Conservation (phyloP, 2,329 filamentous ascomycete genomes). For the Apiospora sp. region DNA sequence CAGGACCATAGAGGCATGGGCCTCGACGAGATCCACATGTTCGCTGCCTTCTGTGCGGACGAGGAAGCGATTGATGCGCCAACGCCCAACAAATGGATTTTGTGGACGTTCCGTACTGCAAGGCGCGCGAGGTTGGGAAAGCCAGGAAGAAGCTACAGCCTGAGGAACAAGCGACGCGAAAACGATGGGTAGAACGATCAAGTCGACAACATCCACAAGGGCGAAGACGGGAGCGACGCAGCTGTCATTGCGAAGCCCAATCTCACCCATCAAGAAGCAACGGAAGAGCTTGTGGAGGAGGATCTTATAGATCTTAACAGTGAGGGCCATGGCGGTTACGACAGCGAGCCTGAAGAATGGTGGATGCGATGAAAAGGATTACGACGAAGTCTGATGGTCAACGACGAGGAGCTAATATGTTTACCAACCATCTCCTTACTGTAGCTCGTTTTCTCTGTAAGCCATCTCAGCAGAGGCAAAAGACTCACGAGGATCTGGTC, state of each 20-base stretch:
- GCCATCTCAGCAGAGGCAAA: too few species aligned
- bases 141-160: background rate
- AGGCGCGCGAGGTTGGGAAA: background rate
- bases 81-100: background rate
- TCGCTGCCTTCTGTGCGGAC: background rate
- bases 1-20: background rate
- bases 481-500: too few species aligned
- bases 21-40: background rate
- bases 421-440: too few species aligned
- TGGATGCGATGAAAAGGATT: background rate
- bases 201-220: background rate
- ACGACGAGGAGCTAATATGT: background rate
- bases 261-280: background rate
- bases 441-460: too few species aligned
- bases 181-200: background rate
- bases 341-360: background rate
- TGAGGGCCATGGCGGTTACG: background rate
- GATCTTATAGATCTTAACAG: background rate
- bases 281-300: background rate
- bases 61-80: background rate
- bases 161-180: background rate
- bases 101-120: background rate
- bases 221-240: background rate
- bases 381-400: background rate
- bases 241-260: background rate